phyloP scores from a whole-genome alignment of 164 flowering plant species.

The Aristolochia fimbriata region DNA sequence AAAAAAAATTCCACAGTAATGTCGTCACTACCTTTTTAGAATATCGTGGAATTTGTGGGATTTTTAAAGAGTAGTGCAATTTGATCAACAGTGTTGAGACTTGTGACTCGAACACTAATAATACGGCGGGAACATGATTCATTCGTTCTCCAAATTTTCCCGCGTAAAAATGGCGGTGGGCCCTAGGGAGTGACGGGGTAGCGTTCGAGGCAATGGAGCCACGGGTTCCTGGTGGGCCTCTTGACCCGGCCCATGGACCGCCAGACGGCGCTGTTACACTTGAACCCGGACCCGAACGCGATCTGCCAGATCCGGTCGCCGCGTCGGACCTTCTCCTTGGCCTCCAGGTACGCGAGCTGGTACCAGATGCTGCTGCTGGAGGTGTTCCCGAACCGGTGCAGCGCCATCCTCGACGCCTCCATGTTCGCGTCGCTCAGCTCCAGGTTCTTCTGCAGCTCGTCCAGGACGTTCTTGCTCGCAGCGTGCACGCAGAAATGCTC shows the following conservation, averaged over 20 bases:
- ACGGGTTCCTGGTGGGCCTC: slow-evolving; percentile 58
- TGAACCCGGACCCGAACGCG: slow-evolving; percentile 89
- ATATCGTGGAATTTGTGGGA: no score
- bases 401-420: slow-evolving; percentile 76
- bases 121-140: no score
- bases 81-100: no score
- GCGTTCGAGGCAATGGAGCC: slow-evolving; percentile 58
- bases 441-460: slow-evolving; percentile 77
- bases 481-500: slow-evolving; percentile 94
- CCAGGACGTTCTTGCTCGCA: slow-evolving; percentile 67
- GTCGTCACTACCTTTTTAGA: no score
- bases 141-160: no score
- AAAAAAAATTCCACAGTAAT: no score
- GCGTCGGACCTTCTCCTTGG: slow-evolving; percentile 55
- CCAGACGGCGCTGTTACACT: slow-evolving; percentile 94
- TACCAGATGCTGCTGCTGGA: slow-evolving; percentile 98
- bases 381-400: slow-evolving; percentile 90
- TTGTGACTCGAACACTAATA: no score
- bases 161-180: no score
- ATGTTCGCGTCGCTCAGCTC: slow-evolving; percentile 63
- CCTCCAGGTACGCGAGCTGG: slow-evolving; percentile 84
- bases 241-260: slow-evolving; percentile 36
- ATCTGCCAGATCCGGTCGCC: slow-evolving; percentile 93
- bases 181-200: slow-evolving; percentile 29
- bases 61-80: no score